Conservation (phyloP, 192 early-diverging fungal species). For the Coemansia sp. region DNA sequence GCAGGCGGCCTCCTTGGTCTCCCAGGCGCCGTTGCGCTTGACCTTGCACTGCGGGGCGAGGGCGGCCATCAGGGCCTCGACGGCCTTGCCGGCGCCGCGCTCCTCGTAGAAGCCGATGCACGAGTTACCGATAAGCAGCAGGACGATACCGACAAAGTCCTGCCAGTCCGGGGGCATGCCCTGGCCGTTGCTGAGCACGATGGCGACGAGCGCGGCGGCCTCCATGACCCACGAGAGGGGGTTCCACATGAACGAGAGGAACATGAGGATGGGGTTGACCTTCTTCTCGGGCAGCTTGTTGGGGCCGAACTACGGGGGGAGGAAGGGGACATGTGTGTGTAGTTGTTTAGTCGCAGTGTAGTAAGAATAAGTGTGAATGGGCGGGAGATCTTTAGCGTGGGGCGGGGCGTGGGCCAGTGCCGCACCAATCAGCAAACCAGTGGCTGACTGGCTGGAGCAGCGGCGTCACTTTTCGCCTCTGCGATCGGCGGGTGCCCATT, state of each 20-base stretch:
- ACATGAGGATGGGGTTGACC: constrained; percentile 78
- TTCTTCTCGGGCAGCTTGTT: constrained; percentile 73
- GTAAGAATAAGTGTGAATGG: too few species aligned
- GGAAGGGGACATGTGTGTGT: too few species aligned
- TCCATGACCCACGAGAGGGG: constrained; percentile 83
- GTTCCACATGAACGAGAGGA: constrained; percentile 83
- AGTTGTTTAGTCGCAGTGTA: too few species aligned
- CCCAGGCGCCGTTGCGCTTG: constrained; percentile 80
- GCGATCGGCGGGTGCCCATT: too few species aligned
- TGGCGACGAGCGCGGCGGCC: constrained; percentile 80
- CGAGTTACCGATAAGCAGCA: constrained; percentile 80
- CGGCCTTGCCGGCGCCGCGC: constrained; percentile 82
- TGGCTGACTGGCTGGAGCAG: too few species aligned
- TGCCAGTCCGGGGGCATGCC: constrained; percentile 72
- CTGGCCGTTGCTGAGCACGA: constrained; percentile 69
- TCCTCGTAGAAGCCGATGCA: constrained; percentile 88
- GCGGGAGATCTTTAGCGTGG: too few species aligned
- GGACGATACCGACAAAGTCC: constrained; percentile 79
- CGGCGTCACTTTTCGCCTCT: too few species aligned
- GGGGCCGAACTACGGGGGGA: constrained; percentile 67
- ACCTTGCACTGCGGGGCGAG: constrained; percentile 85
- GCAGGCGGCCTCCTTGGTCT: constrained; percentile 66
- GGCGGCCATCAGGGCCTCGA: constrained; percentile 92
- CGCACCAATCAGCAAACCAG: too few species aligned
- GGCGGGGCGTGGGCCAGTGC: too few species aligned